These are phyloP conservation scores for Dictyostelium firmibasis DNA, from an alignment of 78 protist genomes.

Conservation along the genomic window DNA sequence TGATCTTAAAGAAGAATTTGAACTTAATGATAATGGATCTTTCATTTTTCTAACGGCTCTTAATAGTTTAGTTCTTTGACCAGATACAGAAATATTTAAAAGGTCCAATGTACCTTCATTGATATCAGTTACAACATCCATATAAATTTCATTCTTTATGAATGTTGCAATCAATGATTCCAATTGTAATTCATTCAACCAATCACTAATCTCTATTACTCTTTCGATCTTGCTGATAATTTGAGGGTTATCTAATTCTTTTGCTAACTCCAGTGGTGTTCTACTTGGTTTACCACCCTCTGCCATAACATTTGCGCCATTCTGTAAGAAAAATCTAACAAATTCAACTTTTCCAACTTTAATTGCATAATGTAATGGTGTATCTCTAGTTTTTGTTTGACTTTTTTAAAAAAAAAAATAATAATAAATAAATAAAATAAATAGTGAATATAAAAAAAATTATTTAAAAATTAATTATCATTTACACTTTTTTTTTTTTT, in stretches of 20 bases:
- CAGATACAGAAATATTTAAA: constrained; percentile 18
- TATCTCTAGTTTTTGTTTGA: constrained; percentile 62
- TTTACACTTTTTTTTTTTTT: too few relatives aligned
- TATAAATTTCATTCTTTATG: constrained; percentile 41
- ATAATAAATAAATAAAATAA: too few relatives aligned
- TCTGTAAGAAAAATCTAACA: constrained; percentile 41
- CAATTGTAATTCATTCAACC: constrained; percentile 45
- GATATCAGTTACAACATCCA: constrained; percentile 64
- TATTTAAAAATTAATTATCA: too few relatives aligned
- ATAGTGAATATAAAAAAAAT: too few relatives aligned
- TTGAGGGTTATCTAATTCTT: neutral
- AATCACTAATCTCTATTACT: constrained; percentile 36
- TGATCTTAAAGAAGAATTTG: neutral
- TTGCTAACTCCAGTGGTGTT: constrained; percentile 53
- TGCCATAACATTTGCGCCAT: constrained; percentile 62
- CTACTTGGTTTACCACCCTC: constrained; percentile 58
- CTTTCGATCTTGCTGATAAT: constrained; percentile 30
- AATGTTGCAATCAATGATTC: constrained; percentile 35
- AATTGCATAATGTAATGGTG: constrained; percentile 80
- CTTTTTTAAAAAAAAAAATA: neutral
- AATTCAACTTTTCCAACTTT: constrained; percentile 70
- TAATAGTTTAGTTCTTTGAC: constrained; percentile 61
- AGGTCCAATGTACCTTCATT: constrained; percentile 60
- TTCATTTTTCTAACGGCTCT: constrained; percentile 35
- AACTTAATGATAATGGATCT: neutral